Percentiles rank a stretch among this genome's conserved stretches.
These are phyloP conservation scores for Aspergillus eucalypticola DNA, from an alignment of 2,329 filamentous ascomycete genomes.

Conservation along the genomic window DNA sequence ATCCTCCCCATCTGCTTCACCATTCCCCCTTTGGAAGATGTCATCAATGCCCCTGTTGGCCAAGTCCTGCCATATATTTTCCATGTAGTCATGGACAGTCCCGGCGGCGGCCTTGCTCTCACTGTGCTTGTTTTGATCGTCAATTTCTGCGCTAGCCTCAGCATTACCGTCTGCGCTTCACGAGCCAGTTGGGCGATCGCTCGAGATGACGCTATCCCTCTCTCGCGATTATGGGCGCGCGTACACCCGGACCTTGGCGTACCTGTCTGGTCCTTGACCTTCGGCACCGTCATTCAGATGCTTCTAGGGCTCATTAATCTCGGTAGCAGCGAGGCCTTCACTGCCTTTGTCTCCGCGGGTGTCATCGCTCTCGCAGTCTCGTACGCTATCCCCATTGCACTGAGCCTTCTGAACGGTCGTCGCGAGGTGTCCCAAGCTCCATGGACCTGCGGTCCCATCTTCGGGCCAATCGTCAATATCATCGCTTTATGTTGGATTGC, in stretches of 20 bases:
- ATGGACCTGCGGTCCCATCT: constrained; percentile 49
- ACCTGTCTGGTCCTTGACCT: constrained; percentile 45
- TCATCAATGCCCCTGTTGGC: constrained; percentile 47
- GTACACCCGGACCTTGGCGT: constrained; percentile 40
- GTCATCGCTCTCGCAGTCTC: constrained; percentile 58
- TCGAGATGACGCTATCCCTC: constrained; percentile 47
- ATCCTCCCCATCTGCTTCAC: constrained; percentile 57
- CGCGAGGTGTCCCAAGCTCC: constrained; percentile 50
- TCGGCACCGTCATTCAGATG: constrained; percentile 51
- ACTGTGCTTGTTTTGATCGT: constrained; percentile 54
- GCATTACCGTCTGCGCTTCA: constrained; percentile 54
- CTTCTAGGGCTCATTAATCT: constrained; percentile 54
- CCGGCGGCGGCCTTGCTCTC: constrained; percentile 50
- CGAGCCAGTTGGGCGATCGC: constrained; percentile 51
- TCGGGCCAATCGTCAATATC: constrained; percentile 50
- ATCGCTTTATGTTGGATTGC: constrained; percentile 53
- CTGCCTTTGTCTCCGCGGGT: constrained; percentile 55
- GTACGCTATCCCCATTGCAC: constrained; percentile 58
- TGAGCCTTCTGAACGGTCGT: constrained; percentile 51
- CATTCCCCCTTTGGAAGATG: constrained; percentile 48
- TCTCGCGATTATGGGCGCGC: constrained; percentile 39
- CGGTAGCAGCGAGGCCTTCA: constrained; percentile 51
- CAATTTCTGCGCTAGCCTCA: constrained; percentile 56
- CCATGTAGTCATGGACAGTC: constrained; percentile 50
- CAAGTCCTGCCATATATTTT: constrained; percentile 57